These are phyloP conservation scores for Umbelopsis sp. DNA, from an alignment of 192 early-diverging fungal genomes.

Conservation along the genomic window DNA sequence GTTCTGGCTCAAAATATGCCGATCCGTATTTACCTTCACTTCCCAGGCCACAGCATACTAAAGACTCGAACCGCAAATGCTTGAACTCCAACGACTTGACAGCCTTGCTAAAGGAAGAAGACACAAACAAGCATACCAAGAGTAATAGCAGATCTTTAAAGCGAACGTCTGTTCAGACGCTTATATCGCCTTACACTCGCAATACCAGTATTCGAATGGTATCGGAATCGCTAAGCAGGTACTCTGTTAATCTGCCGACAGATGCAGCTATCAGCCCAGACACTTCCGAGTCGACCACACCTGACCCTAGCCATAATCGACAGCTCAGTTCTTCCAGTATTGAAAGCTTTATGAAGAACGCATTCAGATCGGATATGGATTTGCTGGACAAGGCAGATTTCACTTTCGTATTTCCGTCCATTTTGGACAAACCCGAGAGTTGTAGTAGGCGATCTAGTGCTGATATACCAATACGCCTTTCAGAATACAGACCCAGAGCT, in stretches of 20 bases:
- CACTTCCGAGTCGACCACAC: neutral
- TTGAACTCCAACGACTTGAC: no score
- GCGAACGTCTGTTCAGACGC: constrained; percentile 26
- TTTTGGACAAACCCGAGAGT: neutral
- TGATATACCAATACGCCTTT: no score
- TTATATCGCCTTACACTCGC: constrained; percentile 30
- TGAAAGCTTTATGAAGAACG: neutral
- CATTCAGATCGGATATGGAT: neutral
- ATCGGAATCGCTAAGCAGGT: neutral
- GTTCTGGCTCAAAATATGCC: no score
- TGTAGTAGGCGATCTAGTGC: no score
- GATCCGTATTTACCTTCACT: no score
- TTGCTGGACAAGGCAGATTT: neutral
- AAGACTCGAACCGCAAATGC: no score
- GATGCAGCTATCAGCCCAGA: neutral
- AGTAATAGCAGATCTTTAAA: neutral
- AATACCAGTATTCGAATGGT: constrained; percentile 24
- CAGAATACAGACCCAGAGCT: no score
- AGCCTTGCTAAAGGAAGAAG: no score
- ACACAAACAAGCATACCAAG: neutral
- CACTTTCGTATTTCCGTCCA: neutral
- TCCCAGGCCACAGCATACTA: no score
- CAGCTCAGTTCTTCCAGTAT: neutral
- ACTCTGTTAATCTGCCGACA: neutral
- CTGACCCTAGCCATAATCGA: neutral